Conservation (phyloP, 257 asterid genomes). For the Salvia hispanica region DNA sequence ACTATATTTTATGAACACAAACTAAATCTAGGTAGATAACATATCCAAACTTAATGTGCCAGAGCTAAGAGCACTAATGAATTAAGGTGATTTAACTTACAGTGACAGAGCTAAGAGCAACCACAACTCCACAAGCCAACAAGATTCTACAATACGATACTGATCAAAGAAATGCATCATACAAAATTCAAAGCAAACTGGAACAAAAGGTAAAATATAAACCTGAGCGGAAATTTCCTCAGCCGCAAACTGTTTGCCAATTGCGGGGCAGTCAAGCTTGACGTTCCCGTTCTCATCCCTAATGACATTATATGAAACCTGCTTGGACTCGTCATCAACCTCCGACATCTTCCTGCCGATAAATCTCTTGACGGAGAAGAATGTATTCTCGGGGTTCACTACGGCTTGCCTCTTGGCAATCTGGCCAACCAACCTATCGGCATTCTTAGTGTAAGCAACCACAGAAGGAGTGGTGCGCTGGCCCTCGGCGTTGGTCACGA, state of each 20-base stretch:
- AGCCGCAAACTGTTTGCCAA: conserved; percentile 83
- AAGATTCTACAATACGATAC: neutral
- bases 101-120: neutral
- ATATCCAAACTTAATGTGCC: neutral
- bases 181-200: neutral
- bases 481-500: conserved; percentile 85
- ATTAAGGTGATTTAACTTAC: neutral
- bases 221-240: conserved; percentile 98
- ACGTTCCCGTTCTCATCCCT: conserved; percentile 91
- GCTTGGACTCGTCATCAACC: conserved; percentile 90
- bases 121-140: neutral
- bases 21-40: neutral
- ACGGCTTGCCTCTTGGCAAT: conserved; percentile 94
- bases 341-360: conserved; percentile 90
- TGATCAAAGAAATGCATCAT: neutral
- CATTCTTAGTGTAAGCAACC: conserved; percentile 80
- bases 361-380: conserved; percentile 86
- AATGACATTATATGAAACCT: conserved; percentile 74
- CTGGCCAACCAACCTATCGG: conserved; percentile 87
- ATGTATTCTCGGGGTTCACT: conserved; percentile 84
- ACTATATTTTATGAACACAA: neutral
- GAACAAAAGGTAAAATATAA: neutral
- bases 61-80: conserved; percentile 34
- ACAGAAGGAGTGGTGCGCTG: conserved; percentile 92
- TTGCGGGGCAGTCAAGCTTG: conserved; percentile 90